Evolutionary conservation across 208 protist species (phyloP).

Genomic region (Crithidia bombi): DNA sequence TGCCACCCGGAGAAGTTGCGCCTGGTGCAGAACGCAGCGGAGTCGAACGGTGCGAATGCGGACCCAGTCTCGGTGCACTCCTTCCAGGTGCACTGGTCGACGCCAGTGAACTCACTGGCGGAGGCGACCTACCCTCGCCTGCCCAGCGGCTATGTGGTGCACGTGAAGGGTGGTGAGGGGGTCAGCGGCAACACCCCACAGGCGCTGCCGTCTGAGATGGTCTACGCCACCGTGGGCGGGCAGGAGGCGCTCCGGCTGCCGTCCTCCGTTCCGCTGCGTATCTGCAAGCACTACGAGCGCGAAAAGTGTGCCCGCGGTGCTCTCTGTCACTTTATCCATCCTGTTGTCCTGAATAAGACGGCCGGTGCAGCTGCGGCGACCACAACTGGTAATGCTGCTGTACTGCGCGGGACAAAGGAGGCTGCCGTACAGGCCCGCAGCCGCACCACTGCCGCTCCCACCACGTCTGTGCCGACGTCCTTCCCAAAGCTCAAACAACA

Average conservation of each 20-base stretch:
- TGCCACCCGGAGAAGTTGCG: constrained; percentile 46
- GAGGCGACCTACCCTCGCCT: constrained; percentile 51
- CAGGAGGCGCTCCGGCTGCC: constrained; percentile 43
- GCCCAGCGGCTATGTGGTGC: constrained; percentile 40
- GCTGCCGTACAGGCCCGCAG: too few species aligned
- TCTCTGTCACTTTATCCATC: constrained; percentile 72
- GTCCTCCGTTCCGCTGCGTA: constrained; percentile 43
- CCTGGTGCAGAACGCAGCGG: constrained; percentile 31
- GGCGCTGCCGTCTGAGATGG: constrained; percentile 42
- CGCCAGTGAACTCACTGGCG: constrained; percentile 34
- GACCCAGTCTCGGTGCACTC: constrained; percentile 24
- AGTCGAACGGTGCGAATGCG: constrained; percentile 15
- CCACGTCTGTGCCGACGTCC: not conserved
- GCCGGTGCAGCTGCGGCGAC: not conserved
- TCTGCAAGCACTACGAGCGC: constrained; percentile 74
- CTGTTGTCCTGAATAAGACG: constrained; percentile 38
- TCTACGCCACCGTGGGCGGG: constrained; percentile 59
- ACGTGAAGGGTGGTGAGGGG: constrained; percentile 43
- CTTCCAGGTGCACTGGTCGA: constrained; percentile 62
- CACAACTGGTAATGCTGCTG: too few species aligned
- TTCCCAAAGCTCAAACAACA: not conserved
- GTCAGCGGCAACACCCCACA: constrained; percentile 18
- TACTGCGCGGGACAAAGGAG: too few species aligned
- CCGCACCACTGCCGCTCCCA: not conserved
- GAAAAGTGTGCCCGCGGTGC: constrained; percentile 65